Evolutionary conservation across 73 alveolate genomes (phyloP).

Genomic region (Paraurostyla sp.): DNA sequence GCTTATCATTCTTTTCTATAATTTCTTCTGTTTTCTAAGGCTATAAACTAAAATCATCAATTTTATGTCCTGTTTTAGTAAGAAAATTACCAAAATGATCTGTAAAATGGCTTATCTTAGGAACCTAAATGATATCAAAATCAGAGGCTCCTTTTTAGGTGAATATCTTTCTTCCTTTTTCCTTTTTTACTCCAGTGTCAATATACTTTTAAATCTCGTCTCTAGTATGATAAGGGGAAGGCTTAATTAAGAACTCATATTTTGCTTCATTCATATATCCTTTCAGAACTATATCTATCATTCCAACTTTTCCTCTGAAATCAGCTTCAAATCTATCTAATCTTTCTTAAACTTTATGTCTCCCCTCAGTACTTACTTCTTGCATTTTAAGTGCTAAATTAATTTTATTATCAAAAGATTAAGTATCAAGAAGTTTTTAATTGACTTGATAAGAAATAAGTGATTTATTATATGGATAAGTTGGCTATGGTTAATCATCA

Average conservation of each 20-base stretch:
- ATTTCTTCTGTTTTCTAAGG: not conserved
- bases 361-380: not conserved
- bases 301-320: conserved; percentile 22
- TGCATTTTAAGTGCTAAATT: not conserved
- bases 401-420: not conserved
- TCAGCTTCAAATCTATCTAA: conserved; percentile 41
- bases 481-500: not conserved
- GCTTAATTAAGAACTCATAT: conserved; percentile 44
- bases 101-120: conserved; percentile 18
- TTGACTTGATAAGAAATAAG: conserved; percentile 10
- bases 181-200: conserved; percentile 22
- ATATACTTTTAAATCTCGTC: conserved; percentile 26
- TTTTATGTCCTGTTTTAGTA: conserved; percentile 57
- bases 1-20: not conserved
- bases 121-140: conserved; percentile 15
- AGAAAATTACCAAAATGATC: conserved; percentile 52
- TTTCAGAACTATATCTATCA: conserved; percentile 24
- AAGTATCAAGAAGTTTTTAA: not conserved
- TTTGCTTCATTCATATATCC: conserved; percentile 37
- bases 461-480: conserved; percentile 10
- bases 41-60: conserved; percentile 58
- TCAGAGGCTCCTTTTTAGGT: not conserved
- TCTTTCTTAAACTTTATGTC: conserved; percentile 43
- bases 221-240: conserved; percentile 54
- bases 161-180: conserved; percentile 41